Conservation (phyloP, 2,329 filamentous ascomycete species). For the Talaromyces verruculosus region DNA sequence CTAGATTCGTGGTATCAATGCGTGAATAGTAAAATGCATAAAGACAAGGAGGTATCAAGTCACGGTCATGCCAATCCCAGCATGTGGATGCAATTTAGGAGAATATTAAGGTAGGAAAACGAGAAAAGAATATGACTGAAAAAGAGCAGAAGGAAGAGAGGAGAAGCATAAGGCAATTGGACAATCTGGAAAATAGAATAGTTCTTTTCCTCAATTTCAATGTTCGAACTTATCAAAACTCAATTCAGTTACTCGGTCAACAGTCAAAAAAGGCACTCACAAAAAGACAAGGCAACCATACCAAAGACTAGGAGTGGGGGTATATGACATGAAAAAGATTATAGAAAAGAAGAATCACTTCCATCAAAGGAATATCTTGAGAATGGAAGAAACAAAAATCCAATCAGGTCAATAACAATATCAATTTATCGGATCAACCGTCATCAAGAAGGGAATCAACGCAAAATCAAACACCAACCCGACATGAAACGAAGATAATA, state of each 20-base stretch:
- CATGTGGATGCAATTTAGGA: neutral
- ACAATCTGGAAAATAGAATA: neutral
- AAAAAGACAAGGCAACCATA: conserved; percentile 13
- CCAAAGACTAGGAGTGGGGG: conserved; percentile 20
- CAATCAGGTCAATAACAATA: neutral
- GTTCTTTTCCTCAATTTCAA: neutral
- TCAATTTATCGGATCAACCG: conserved; percentile 8
- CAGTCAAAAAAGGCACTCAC: neutral
- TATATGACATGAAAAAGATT: conserved; percentile 14
- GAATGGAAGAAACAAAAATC: neutral
- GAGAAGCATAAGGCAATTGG: neutral
- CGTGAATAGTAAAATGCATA: neutral
- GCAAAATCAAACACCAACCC: conserved; percentile 7
- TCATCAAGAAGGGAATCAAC: conserved; percentile 3
- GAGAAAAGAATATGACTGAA: neutral
- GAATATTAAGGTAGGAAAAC: neutral
- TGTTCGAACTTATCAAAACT: neutral
- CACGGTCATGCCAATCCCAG: neutral
- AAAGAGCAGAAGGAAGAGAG: neutral
- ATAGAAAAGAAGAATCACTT: neutral
- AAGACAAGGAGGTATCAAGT: neutral
- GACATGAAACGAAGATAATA: neutral
- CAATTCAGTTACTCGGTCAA: neutral
- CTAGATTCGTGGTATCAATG: conserved; percentile 1
- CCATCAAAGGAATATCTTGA: neutral